Conservation (phyloP, 495 filamentous ascomycete species). For the Penicillium flavigenum region DNA sequence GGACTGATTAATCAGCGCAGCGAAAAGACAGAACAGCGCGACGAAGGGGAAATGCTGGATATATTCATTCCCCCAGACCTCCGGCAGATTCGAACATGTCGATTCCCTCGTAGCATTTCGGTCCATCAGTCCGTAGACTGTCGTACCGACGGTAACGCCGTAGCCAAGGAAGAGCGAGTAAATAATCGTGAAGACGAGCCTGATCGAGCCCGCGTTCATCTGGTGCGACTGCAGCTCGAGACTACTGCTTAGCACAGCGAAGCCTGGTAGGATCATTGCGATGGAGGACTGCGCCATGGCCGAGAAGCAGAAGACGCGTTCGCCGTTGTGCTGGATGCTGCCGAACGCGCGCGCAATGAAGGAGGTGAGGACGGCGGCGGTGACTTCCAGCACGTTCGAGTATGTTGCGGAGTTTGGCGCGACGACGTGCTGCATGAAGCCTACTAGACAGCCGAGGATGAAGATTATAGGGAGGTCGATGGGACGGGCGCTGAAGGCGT, state of each 20-base stretch:
- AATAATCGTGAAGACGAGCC: slow-evolving; percentile 90
- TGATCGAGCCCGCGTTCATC: slow-evolving; percentile 83
- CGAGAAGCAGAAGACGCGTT: slow-evolving; percentile 79
- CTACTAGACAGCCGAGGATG: slow-evolving; percentile 76
- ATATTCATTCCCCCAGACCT: slow-evolving; percentile 42
- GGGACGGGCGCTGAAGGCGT: slow-evolving; percentile 77
- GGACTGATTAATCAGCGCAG: slow-evolving; percentile 81
- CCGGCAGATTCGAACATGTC: slow-evolving; percentile 47
- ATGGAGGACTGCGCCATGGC: slow-evolving; percentile 84
- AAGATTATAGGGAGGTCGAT: slow-evolving; percentile 87
- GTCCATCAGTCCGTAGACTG: slow-evolving; percentile 80
- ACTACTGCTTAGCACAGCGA: slow-evolving; percentile 71
- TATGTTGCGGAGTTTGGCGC: slow-evolving; percentile 73
- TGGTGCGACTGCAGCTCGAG: slow-evolving; percentile 82
- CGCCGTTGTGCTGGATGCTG: slow-evolving; percentile 53
- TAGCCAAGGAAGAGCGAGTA: slow-evolving; percentile 95
- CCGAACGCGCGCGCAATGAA: slow-evolving; percentile 83
- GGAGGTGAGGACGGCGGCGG: slow-evolving; percentile 74
- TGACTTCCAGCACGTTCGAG: slow-evolving; percentile 84
- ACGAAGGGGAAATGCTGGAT: slow-evolving; percentile 58
- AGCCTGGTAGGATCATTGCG: slow-evolving; percentile 85
- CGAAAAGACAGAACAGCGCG: slow-evolving; percentile 69
- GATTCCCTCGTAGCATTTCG: slow-evolving; percentile 65
- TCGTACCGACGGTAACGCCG: slow-evolving; percentile 90
- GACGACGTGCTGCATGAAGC: slow-evolving; percentile 73